Percentiles rank a stretch among this genome's conserved stretches.
These are phyloP conservation scores for Hippophae rhamnoides DNA, from an alignment of 306 rosid species.

Conservation along the genomic window DNA sequence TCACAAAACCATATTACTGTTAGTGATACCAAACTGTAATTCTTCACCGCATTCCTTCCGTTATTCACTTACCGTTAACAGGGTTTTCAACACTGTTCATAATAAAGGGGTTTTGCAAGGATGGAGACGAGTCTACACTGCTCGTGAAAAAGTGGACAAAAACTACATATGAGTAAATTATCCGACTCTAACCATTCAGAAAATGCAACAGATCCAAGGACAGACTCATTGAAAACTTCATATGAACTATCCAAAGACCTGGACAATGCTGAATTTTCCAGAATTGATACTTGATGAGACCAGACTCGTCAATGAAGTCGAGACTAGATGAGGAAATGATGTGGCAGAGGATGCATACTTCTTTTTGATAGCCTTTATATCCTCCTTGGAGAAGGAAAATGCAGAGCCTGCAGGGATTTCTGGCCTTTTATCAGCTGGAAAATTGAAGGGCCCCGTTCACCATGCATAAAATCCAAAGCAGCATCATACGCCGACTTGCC, in stretches of 20 bases:
- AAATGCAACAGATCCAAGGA: slow-evolving; percentile 6
- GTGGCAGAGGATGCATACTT: slow-evolving; percentile 8
- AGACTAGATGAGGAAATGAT: slow-evolving; percentile 5
- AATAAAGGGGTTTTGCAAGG: too few relatives aligned
- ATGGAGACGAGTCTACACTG: too few relatives aligned
- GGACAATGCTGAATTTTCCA: slow-evolving; percentile 7
- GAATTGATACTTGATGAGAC: slow-evolving; percentile 6
- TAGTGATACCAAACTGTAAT: too few relatives aligned
- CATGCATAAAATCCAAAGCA: slow-evolving; percentile 20
- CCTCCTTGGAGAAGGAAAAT: slow-evolving; percentile 11
- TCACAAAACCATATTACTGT: too few relatives aligned
- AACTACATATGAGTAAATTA: slow-evolving; percentile 4
- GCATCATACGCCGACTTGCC: slow-evolving; percentile 26
- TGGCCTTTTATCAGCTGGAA: slow-evolving; percentile 19
- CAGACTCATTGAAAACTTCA: slow-evolving; percentile 1
- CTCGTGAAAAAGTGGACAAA: too few relatives aligned
- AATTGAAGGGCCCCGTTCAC: slow-evolving; percentile 23
- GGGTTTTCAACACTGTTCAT: too few relatives aligned
- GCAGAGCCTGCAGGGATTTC: slow-evolving; percentile 6
- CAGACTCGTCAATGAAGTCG: slow-evolving; percentile 4
- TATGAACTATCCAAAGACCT: slow-evolving; percentile 1
- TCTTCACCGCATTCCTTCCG: too few relatives aligned
- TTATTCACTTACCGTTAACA: too few relatives aligned
- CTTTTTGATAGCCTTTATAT: slow-evolving; percentile 15
- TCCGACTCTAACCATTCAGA: slow-evolving; percentile 15